Conservation (phyloP, 257 asterid genomes). For the Solanum ossicruentum region DNA sequence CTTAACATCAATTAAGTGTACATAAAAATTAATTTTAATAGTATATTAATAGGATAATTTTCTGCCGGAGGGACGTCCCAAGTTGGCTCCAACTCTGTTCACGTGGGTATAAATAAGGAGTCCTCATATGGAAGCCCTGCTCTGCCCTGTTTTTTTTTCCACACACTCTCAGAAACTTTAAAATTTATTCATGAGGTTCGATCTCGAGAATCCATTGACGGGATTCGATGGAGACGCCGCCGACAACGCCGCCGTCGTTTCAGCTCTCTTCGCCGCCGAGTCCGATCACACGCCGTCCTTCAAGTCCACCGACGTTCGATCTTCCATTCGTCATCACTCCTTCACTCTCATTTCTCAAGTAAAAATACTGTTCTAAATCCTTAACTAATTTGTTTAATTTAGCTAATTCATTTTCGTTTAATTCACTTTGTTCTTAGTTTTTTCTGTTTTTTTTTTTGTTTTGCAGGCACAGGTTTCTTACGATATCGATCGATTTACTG, state of each 20-base stretch:
- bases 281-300: slow-evolving; percentile 34
- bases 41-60: too few relatives aligned
- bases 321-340: slow-evolving; percentile 30
- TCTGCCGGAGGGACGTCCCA: too few relatives aligned
- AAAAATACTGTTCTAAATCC: background rate
- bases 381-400: background rate
- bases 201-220: slow-evolving; percentile 36
- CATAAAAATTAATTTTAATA: background rate
- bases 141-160: background rate
- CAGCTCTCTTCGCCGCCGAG: slow-evolving; percentile 38
- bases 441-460: background rate
- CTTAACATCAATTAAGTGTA: too few relatives aligned
- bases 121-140: background rate
- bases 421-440: background rate
- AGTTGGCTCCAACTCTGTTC: background rate
- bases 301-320: slow-evolving; percentile 10
- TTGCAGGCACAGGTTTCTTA: slow-evolving; percentile 27
- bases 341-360: slow-evolving; percentile 32
- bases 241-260: slow-evolving; percentile 26
- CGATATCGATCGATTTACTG: slow-evolving; percentile 28
- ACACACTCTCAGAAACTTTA: background rate
- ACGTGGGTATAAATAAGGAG: background rate
- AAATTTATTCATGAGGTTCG: slow-evolving; percentile 17
- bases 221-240: slow-evolving; percentile 5
- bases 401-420: background rate